Percentiles rank a stretch among this genome's conserved stretches.
These are phyloP conservation scores for Lagenidium giganteum DNA, from an alignment of 352 stramenopile species.

Conservation along the genomic window DNA sequence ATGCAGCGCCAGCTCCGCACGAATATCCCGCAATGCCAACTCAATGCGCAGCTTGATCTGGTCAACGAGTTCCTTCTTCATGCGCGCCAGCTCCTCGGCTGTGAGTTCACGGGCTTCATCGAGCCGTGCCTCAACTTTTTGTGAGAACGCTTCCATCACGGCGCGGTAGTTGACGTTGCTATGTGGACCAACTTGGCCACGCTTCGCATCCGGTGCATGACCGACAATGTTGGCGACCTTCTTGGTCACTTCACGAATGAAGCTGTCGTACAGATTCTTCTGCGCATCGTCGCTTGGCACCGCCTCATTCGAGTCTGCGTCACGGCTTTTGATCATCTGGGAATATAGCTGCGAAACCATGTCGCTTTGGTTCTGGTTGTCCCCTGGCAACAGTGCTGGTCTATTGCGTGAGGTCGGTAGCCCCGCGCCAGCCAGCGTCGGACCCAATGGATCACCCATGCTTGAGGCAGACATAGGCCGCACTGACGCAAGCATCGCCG, in stretches of 20 bases:
- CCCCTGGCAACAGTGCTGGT: constrained; percentile 17
- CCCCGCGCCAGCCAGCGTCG: too few relatives aligned
- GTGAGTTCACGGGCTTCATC: constrained; percentile 59
- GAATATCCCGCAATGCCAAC: constrained; percentile 49
- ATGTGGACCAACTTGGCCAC: constrained; percentile 23
- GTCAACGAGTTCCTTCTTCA: constrained; percentile 64
- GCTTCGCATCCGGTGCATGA: constrained; percentile 46
- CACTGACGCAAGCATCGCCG: constrained; percentile 8
- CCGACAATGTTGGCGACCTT: constrained; percentile 60
- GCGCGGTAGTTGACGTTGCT: constrained; percentile 63
- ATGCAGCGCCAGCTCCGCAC: constrained; percentile 60
- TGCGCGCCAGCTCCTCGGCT: constrained; percentile 48
- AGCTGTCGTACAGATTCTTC: constrained; percentile 63
- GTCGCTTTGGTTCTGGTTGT: constrained; percentile 28
- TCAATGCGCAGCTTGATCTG: constrained; percentile 54
- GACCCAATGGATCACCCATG: neutral
- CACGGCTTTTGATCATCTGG: constrained; percentile 37
- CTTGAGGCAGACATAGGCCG: neutral
- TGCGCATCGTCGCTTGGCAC: constrained; percentile 37
- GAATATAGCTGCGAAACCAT: constrained; percentile 49
- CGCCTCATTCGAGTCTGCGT: constrained; percentile 32
- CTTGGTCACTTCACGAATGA: constrained; percentile 74
- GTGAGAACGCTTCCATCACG: constrained; percentile 67
- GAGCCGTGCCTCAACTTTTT: constrained; percentile 63
- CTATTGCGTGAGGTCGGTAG: too few relatives aligned